A percentile compares a stretch with the other conserved stretches of the same genome.
phyloP scores from a whole-genome alignment of 345 rosid species.

The Acer saccharum region DNA sequence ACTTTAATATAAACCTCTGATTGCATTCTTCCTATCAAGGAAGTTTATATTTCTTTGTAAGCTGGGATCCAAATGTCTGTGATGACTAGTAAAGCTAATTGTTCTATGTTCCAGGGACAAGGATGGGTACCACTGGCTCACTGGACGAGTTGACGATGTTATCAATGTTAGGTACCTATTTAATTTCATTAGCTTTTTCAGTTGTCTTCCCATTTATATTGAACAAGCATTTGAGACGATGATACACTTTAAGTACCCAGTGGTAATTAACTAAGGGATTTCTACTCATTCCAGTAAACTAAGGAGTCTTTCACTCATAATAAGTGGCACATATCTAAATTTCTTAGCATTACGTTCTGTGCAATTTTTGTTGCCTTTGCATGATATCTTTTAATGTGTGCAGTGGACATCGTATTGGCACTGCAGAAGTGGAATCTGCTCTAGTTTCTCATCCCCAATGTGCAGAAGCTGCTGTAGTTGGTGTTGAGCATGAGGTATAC shows the following conservation, averaged over 20 bases:
- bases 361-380: neutral
- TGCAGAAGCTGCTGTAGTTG: conserved; percentile 98
- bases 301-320: neutral
- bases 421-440: conserved; percentile 99
- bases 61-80: neutral
- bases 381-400: conserved; percentile 25
- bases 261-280: neutral
- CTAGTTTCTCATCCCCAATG: conserved; percentile 94
- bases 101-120: conserved; percentile 70
- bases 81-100: conserved; percentile 13
- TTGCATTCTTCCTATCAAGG: conserved; percentile 14
- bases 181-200: neutral
- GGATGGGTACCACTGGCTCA: conserved; percentile 97
- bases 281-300: neutral
- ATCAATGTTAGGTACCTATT: conserved; percentile 83
- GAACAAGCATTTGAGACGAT: too few species aligned
- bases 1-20: conserved; percentile 6
- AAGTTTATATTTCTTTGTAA: neutral
- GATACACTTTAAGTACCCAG: too few species aligned
- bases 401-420: conserved; percentile 99
- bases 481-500: conserved; percentile 90
- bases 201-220: too few species aligned
- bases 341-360: neutral
- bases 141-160: conserved; percentile 98
- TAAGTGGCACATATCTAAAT: neutral